Base-by-base conservation (phyloP, 805 yeast species). In the Suhomyces pyralidae region DNA sequence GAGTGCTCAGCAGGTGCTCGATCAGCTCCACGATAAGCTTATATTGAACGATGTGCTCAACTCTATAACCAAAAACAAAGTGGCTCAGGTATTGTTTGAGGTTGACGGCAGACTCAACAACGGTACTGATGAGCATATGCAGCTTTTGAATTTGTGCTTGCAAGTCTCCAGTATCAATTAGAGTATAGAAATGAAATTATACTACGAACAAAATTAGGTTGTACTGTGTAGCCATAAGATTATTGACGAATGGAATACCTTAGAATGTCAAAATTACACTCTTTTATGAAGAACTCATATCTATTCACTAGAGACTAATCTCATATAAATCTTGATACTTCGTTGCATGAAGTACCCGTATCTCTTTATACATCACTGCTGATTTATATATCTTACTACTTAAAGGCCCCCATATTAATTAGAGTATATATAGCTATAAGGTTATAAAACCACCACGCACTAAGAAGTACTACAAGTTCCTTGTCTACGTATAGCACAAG, bases 71-170 rank as follows among this genome's bases (percentile, higher is more conserved):
- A 94, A 93, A 65, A 88, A 84, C 63, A 61, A 69, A 45, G 80
- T 90, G 9, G 80, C 97, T 0, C 69, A 76, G 62, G 69, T 83
- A 5, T 68, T 94, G 24, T 90, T 91, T 60, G 86, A 84, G 43
- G 79, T 90, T 0, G 98, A 93, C 66, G 80, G 82, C 48, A 80
- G 84, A 50, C 74, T 93, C 51, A 80, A 84, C 50, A 90, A 84
- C 63, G 99, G 99, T 14, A 82, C 96, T 3, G 96, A 91, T 61
- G 99, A 93, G 66, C 90, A 88, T 54, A 72, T 93, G 26, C 96
- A 89, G 61, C 62, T 94, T 20, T 76, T 93, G 58, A 87, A 88
- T 60, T 74, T 90, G 58, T 65, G 68, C 48, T 60, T 75, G 53
- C 69, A 68, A 55, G 54, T 74, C 0, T 56, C 76, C 6, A 58